These are phyloP conservation scores for Candida ascalaphidarum DNA, from an alignment of 805 yeast species.

Conservation along the genomic window DNA sequence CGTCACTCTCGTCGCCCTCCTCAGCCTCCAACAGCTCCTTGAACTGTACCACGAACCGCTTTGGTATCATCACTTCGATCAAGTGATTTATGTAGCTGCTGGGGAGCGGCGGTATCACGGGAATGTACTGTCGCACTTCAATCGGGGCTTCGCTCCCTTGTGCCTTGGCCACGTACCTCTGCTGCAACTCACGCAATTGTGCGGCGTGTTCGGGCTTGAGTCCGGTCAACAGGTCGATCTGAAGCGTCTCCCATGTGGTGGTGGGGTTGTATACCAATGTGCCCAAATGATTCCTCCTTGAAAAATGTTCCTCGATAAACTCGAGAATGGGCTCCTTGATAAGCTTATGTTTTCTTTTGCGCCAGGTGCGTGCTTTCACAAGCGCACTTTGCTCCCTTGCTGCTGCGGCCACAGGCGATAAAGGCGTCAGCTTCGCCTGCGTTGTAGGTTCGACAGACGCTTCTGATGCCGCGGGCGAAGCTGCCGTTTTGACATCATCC, in stretches of 20 bases:
- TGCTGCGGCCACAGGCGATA: neutral
- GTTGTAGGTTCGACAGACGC: no score
- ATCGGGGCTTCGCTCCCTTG: neutral
- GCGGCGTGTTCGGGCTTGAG: conserved; percentile 19
- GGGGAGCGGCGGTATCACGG: conserved; percentile 29
- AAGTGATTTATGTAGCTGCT: conserved; percentile 34
- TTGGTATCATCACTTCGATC: conserved; percentile 52
- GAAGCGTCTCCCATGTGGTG: conserved; percentile 33
- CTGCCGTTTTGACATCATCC: conserved; percentile 1
- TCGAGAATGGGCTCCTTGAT: conserved; percentile 12
- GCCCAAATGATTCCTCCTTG: conserved; percentile 19
- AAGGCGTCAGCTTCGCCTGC: neutral
- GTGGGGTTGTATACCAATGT: conserved; percentile 46
- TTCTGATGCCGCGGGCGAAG: conserved; percentile 1
- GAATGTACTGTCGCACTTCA: conserved; percentile 18
- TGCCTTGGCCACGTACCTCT: conserved; percentile 1
- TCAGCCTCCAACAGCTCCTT: conserved; percentile 36
- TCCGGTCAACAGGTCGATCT: conserved; percentile 7
- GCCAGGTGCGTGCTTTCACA: neutral
- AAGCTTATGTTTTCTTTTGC: conserved; percentile 2
- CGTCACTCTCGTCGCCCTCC: neutral
- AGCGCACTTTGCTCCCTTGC: neutral
- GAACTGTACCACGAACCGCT: conserved; percentile 27
- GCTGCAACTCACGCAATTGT: conserved; percentile 9
- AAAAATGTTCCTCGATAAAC: conserved; percentile 17